A percentile compares a stretch with the other conserved stretches of the same genome.
Evolutionary conservation across 1,284 basidiomycete genomes (phyloP).

Genomic region (Cryptococcus maquisensis): DNA sequence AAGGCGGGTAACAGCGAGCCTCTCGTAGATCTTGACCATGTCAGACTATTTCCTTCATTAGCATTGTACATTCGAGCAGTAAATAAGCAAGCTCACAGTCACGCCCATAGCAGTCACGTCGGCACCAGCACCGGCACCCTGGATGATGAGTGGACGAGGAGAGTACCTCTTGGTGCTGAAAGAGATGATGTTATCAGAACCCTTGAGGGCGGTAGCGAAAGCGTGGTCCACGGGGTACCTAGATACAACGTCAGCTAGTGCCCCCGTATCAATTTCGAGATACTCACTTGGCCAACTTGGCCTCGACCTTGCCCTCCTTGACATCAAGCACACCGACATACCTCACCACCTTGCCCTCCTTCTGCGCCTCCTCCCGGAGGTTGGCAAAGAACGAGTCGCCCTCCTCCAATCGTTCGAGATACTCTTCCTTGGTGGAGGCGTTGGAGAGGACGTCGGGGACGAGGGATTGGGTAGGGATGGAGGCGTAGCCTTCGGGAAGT

Average conservation of each 20-base stretch:
- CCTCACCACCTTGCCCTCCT: constrained; percentile 75
- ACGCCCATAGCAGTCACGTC: constrained; percentile 99
- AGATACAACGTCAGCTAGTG: background rate
- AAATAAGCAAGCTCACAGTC: constrained; percentile 32
- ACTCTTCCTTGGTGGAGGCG: constrained; percentile 70
- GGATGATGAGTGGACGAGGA: constrained; percentile 79
- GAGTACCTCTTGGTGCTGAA: constrained; percentile 90
- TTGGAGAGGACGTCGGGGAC: constrained; percentile 71
- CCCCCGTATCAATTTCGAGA: background rate
- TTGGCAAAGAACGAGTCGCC: constrained; percentile 77
- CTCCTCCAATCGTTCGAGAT: constrained; percentile 72
- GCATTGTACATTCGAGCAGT: background rate
- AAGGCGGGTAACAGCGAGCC: constrained; percentile 24
- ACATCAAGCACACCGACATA: constrained; percentile 95
- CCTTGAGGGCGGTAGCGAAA: constrained; percentile 90
- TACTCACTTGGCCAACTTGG: constrained; percentile 74
- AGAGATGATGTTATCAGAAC: constrained; percentile 96
- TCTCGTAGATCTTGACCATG: constrained; percentile 46
- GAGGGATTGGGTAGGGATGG: constrained; percentile 78
- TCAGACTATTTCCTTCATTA: constrained; percentile 33
- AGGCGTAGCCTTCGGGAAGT: constrained; percentile 67
- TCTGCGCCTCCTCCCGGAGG: constrained; percentile 69
- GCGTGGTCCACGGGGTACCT: constrained; percentile 86
- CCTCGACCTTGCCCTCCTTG: constrained; percentile 67
- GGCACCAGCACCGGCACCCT: constrained; percentile 92